Evolutionary conservation across 345 rosid genomes (phyloP), one percentile per base, ranked within the genome.

Genomic region (Rhodamnia argentea): DNA sequence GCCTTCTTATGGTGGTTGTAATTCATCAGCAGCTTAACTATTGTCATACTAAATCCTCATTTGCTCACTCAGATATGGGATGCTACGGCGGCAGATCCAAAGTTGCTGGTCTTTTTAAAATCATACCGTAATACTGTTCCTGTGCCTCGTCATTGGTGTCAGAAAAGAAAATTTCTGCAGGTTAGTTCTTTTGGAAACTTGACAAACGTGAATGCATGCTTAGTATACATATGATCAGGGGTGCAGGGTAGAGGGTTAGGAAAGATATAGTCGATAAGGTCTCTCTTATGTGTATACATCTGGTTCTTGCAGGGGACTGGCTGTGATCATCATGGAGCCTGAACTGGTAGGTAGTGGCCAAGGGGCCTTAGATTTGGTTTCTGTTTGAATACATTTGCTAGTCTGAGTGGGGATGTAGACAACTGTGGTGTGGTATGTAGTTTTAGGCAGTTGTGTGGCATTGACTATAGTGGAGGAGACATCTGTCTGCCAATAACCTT

Each of bases 111-210:
- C 82, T 98, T 87, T 91, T 85, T 98, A 91, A 97, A 97, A 89
- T 93, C 99, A 9, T 97, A 96, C 87, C 91, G 98, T 91, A 98
- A 98, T 86, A 93, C 97, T 83, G 99, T 98, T 86, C 99, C 99
- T 51, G 99, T 98, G 56, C 99, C 99, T 27, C 95, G 99, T 87
- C 99, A 98, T 86, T 98, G 99, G 99, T 95, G 95, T 87, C 99
- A 98, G 92, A 98, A 98, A 89, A 93, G 99, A 88, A 98, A 98
- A 90, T 98, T 94, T 90, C 91, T 98, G 93, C 99, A 96, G 99
- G 99, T 98, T 92, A 90, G 97, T 86, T 85, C 84, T 75, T 82
- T 82, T 83, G 70, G 56, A 87, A 47, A 84, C 37, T 78, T 87
- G 86, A 88, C 84, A 87, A 50, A 74, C 85, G 82, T 85, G 52